A percentile compares a stretch with the other conserved stretches of the same genome.
Conservation (phyloP, 176 grass and related monocot genomes). For the Sorghum bicolor region DNA sequence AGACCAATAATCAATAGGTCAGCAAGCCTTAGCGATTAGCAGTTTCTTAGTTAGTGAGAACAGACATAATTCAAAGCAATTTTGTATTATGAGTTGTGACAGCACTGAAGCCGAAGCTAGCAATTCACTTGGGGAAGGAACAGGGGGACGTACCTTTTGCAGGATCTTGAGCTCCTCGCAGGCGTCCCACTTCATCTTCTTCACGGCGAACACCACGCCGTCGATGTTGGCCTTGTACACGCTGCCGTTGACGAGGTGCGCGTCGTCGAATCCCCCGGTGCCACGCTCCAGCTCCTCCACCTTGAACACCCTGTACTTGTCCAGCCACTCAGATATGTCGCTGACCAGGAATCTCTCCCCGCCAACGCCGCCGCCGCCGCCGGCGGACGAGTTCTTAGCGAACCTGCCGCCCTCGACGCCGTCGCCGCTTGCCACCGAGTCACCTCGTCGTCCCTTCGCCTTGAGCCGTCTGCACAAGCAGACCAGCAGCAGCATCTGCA, state of each 20-base stretch:
- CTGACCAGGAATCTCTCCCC: slow-evolving; percentile 49
- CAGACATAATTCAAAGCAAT: neutral
- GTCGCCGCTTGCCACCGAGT: slow-evolving; percentile 26
- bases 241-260: slow-evolving; percentile 66
- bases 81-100: neutral
- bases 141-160: slow-evolving; percentile 61
- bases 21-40: neutral
- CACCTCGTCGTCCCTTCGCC: slow-evolving; percentile 13
- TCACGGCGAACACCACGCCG: slow-evolving; percentile 78
- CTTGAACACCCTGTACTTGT: slow-evolving; percentile 91
- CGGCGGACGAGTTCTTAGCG: slow-evolving; percentile 15
- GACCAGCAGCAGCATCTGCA: slow-evolving; percentile 51
- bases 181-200: slow-evolving; percentile 99
- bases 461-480: slow-evolving; percentile 47
- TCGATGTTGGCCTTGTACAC: slow-evolving; percentile 82
- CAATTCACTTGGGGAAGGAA: neutral
- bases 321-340: slow-evolving; percentile 90
- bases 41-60: neutral
- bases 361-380: neutral
- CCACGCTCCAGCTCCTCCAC: slow-evolving; percentile 64
- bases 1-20: neutral
- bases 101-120: neutral
- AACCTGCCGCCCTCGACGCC: slow-evolving; percentile 26
- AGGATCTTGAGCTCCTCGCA: slow-evolving; percentile 97
- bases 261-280: slow-evolving; percentile 60